Evolutionary conservation across 768 basidiomycete species (phyloP).

Genomic region (Kwoniella sp.): DNA sequence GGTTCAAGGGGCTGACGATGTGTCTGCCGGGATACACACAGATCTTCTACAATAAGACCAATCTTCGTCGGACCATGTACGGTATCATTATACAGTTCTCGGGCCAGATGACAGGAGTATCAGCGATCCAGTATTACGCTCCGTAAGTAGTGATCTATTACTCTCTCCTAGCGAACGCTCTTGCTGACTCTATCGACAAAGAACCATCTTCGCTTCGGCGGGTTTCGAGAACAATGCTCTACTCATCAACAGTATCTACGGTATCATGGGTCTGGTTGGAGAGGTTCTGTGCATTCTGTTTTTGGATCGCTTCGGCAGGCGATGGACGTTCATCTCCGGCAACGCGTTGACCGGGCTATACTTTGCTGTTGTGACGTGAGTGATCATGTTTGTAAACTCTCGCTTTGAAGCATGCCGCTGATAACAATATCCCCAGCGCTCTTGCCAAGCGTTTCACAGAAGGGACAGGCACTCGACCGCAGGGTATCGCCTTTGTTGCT

Average conservation of each 20-base stretch:
- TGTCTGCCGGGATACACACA: too few species aligned
- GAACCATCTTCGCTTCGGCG: constrained; percentile 13
- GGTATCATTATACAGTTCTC: constrained; percentile 61
- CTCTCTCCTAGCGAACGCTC: too few species aligned
- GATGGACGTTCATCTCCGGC: constrained; percentile 56
- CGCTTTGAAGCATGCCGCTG: background rate
- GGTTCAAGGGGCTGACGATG: too few species aligned
- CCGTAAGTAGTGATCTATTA: constrained; percentile 10
- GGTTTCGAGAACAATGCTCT: constrained; percentile 33
- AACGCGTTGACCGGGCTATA: constrained; percentile 29
- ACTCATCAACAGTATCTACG: constrained; percentile 77
- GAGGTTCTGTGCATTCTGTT: constrained; percentile 66
- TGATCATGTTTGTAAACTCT: background rate
- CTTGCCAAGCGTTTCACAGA: constrained; percentile 21
- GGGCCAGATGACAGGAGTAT: constrained; percentile 66
- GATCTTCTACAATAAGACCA: too few species aligned
- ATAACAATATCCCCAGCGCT: background rate
- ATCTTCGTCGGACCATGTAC: constrained; percentile 26
- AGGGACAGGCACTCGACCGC: constrained; percentile 12
- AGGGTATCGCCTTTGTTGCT: constrained; percentile 35
- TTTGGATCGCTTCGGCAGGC: constrained; percentile 69
- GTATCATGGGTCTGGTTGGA: constrained; percentile 65
- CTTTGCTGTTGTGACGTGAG: constrained; percentile 42
- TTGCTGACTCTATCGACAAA: too few species aligned
- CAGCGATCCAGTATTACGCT: constrained; percentile 64